Conservation (phyloP, 345 rosid genomes). For the Hibiscus mutabilis region DNA sequence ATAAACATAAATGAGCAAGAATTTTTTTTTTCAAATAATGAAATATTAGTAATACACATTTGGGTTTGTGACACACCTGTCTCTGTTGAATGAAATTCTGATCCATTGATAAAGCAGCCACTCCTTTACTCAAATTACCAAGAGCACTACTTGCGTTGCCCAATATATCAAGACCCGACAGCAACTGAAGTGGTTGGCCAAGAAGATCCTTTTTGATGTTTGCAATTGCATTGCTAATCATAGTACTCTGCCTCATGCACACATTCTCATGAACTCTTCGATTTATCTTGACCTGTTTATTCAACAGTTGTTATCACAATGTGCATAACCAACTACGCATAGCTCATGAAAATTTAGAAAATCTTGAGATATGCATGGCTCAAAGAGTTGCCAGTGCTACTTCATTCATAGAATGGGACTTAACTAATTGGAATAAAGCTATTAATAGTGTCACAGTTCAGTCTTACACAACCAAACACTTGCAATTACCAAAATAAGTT, state of each 20-base stretch:
- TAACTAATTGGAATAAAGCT: background rate
- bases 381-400: background rate
- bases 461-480: background rate
- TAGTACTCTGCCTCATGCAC: slow-evolving; percentile 90
- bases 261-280: slow-evolving; percentile 74
- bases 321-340: slow-evolving; percentile 3
- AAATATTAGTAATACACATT: background rate
- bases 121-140: slow-evolving; percentile 99
- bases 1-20: slow-evolving; percentile 1
- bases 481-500: background rate
- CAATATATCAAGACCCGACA: slow-evolving; percentile 92
- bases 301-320: slow-evolving; percentile 9
- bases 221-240: slow-evolving; percentile 70
- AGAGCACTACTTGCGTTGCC: slow-evolving; percentile 99
- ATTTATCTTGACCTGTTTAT: slow-evolving; percentile 71
- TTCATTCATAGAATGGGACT: background rate
- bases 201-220: slow-evolving; percentile 86
- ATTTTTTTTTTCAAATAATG: background rate
- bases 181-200: slow-evolving; percentile 94
- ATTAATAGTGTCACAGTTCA: background rate
- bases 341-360: background rate
- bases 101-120: slow-evolving; percentile 98
- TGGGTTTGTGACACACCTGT: slow-evolving; percentile 51
- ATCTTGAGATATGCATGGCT: background rate
- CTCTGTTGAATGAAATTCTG: slow-evolving; percentile 87